phyloP scores from a whole-genome alignment of 108 stramenopile genomes.

The Epithemia pelagica region DNA sequence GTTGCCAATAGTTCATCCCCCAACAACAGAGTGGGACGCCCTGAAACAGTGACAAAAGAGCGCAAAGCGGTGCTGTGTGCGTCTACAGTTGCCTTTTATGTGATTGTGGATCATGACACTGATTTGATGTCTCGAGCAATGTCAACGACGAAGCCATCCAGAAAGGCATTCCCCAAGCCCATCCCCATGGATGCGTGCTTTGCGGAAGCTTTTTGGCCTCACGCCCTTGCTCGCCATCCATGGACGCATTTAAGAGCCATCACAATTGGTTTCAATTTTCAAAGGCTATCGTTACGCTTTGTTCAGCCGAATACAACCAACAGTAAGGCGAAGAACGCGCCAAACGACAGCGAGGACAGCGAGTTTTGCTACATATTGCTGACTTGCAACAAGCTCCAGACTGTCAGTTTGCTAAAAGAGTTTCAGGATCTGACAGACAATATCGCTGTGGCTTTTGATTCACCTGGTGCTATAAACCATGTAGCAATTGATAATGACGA shows the following conservation, averaged over 20 bases:
- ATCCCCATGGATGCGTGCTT: conserved; percentile 49
- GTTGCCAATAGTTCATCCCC: background rate
- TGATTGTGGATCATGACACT: conserved; percentile 50
- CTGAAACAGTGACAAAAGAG: conserved; percentile 45
- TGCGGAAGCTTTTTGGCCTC: conserved; percentile 66
- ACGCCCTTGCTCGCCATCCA: conserved; percentile 64
- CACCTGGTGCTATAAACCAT: background rate
- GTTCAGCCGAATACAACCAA: conserved; percentile 20
- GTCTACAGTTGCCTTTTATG: conserved; percentile 53
- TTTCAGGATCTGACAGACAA: conserved; percentile 49
- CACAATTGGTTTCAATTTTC: conserved; percentile 83
- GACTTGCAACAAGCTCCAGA: conserved; percentile 58
- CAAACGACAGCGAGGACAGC: no score
- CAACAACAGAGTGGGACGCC: conserved; percentile 21
- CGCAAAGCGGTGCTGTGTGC: conserved; percentile 61
- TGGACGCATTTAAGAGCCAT: conserved; percentile 47
- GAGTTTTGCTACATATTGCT: conserved; percentile 65
- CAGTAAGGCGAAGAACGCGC: no score
- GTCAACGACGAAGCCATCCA: conserved; percentile 15
- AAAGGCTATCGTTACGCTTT: conserved; percentile 67
- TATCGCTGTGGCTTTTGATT: conserved; percentile 6
- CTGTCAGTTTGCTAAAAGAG: conserved; percentile 60
- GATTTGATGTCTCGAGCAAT: background rate
- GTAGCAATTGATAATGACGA: conserved; percentile 79
- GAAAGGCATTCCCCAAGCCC: conserved; percentile 49